phyloP scores from a whole-genome alignment of 306 rosid species.

The Inga leiocalycina region DNA sequence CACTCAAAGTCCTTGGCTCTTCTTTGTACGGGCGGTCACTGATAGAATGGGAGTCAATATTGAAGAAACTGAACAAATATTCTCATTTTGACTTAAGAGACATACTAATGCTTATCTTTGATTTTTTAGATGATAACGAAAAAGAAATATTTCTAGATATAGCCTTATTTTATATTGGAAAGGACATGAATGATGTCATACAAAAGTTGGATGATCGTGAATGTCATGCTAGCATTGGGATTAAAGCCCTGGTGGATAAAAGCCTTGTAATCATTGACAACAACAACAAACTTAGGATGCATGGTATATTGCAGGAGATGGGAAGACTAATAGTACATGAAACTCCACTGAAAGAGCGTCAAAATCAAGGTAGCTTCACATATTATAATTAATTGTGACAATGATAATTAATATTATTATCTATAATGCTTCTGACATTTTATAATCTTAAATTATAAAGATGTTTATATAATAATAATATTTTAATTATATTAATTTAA shows the following conservation, averaged over 20 bases:
- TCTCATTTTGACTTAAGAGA: rapidly evolving
- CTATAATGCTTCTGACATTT: too few species aligned
- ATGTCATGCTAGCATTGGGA: neutral
- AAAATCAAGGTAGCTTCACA: neutral
- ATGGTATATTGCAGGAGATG: neutral
- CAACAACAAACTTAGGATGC: neutral
- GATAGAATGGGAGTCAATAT: too few species aligned
- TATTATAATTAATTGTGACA: too few species aligned
- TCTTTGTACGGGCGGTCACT: too few species aligned
- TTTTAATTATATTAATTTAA: too few species aligned
- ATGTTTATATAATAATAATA: too few species aligned
- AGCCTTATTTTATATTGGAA: neutral
- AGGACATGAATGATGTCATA: neutral
- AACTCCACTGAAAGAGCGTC: too few species aligned
- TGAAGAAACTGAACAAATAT: neutral
- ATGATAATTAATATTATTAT: too few species aligned
- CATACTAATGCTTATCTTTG: neutral
- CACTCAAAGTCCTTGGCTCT: too few species aligned
- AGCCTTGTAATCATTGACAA: neutral
- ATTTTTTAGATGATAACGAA: neutral
- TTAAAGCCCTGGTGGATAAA: neutral
- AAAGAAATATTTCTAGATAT: neutral
- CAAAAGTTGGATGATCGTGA: neutral
- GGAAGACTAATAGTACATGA: neutral
- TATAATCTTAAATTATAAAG: too few species aligned